Percentiles rank a stretch among this genome's conserved stretches.
Evolutionary conservation across 345 rosid species (phyloP).

Genomic region (Toxicodendron radicans): DNA sequence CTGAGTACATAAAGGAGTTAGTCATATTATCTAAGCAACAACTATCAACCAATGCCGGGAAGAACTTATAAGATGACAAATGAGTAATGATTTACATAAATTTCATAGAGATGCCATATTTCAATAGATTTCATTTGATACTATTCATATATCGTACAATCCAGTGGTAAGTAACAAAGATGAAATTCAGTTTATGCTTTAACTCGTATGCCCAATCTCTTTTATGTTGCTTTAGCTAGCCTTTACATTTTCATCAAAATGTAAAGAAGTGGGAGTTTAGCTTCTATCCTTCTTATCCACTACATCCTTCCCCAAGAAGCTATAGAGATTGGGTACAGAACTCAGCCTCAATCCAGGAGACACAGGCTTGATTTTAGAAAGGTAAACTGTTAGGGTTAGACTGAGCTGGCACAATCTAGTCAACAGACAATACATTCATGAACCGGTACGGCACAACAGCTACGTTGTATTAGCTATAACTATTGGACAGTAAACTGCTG

Average conservation of each 20-base stretch:
- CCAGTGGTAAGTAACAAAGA: background rate
- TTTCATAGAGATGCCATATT: background rate
- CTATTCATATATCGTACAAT: no score
- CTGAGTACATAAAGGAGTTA: conserved; percentile 37
- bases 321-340: background rate
- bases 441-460: background rate
- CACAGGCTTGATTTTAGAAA: background rate
- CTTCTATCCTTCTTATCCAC: background rate
- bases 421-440: background rate
- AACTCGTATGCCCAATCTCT: background rate
- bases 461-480: no score
- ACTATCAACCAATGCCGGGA: background rate
- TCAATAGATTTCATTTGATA: background rate
- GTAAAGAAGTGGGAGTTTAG: background rate
- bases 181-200: no score
- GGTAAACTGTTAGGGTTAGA: background rate
- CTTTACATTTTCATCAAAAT: no score
- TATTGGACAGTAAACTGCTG: background rate
- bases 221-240: background rate
- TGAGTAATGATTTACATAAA: background rate
- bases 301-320: background rate
- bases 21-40: conserved; percentile 3
- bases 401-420: background rate
- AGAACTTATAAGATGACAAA: background rate
- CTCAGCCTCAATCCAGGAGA: background rate